Evolutionary conservation across 257 asterid species (phyloP).

Genomic region (Phtheirospermum japonicum): DNA sequence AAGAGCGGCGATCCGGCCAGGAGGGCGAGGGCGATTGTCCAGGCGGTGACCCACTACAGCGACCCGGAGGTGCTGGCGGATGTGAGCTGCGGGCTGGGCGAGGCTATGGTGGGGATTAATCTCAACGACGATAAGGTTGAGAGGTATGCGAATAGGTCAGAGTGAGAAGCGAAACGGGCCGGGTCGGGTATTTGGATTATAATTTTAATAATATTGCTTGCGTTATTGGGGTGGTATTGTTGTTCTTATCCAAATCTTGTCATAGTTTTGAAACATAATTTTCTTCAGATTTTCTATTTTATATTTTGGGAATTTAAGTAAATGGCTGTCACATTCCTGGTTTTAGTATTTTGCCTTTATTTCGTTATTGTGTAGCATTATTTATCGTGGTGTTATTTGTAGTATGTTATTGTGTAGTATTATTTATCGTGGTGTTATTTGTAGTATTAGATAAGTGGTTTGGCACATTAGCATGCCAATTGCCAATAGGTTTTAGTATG

Average conservation of each 20-base stretch:
- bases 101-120: constrained; percentile 86
- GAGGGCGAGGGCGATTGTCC: constrained; percentile 77
- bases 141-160: constrained; percentile 80
- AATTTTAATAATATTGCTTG: not conserved
- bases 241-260: not conserved
- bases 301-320: not conserved
- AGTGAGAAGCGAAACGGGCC: constrained; percentile 30
- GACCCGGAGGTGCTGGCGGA: constrained; percentile 75
- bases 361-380: not conserved
- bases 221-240: not conserved
- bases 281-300: not conserved
- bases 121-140: constrained; percentile 73
- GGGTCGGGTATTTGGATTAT: constrained; percentile 12
- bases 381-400: too few species aligned
- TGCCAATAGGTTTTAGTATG: too few species aligned
- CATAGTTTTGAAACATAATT: not conserved
- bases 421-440: too few species aligned
- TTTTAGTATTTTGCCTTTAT: not conserved
- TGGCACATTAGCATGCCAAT: too few species aligned
- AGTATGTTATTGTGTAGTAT: too few species aligned
- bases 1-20: constrained; percentile 88
- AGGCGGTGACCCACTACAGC: constrained; percentile 80
- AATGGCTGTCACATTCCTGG: too few species aligned
- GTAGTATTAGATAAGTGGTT: too few species aligned
- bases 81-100: constrained; percentile 79